Conservation (phyloP, 345 rosid genomes). For the Cardamine occulta region DNA sequence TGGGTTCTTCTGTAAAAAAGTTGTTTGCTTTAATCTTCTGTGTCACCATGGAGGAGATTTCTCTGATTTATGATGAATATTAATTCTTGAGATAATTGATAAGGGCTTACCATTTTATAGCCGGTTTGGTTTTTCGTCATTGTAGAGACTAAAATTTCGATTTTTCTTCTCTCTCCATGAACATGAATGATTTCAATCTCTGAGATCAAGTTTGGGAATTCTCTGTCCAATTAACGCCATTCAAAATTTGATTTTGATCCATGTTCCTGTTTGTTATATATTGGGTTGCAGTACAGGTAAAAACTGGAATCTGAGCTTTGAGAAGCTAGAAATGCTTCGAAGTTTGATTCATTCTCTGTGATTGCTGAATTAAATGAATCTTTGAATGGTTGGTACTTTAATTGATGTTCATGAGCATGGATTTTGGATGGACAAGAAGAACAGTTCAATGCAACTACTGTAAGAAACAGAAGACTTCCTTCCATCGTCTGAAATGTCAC, state of each 20-base stretch:
- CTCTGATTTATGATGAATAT: not conserved
- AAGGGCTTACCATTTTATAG: not conserved
- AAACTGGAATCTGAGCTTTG: not conserved
- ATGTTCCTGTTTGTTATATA: not conserved
- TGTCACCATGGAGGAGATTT: slow-evolving; percentile 1
- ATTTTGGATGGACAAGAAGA: slow-evolving; percentile 27
- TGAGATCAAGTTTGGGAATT: not conserved
- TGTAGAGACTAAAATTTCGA: slow-evolving; percentile 17
- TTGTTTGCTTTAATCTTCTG: slow-evolving; percentile 13
- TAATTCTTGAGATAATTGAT: not conserved
- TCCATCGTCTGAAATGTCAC: slow-evolving; percentile 48
- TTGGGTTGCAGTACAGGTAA: not conserved
- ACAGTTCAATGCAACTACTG: not conserved
- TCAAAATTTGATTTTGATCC: slow-evolving; percentile 6
- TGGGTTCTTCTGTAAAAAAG: not conserved
- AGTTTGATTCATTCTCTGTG: not conserved
- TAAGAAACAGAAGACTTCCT: slow-evolving; percentile 22
- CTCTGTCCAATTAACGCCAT: slow-evolving; percentile 3
- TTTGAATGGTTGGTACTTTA: slow-evolving; percentile 15
- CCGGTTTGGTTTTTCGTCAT: not conserved
- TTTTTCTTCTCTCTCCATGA: not conserved
- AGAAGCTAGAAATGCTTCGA: not conserved
- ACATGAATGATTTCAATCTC: not conserved
- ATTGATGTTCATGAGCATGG: slow-evolving; percentile 51
- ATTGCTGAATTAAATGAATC: not conserved